Conservation (phyloP, 176 grass and related monocot species). For the Zoysia japonica region DNA sequence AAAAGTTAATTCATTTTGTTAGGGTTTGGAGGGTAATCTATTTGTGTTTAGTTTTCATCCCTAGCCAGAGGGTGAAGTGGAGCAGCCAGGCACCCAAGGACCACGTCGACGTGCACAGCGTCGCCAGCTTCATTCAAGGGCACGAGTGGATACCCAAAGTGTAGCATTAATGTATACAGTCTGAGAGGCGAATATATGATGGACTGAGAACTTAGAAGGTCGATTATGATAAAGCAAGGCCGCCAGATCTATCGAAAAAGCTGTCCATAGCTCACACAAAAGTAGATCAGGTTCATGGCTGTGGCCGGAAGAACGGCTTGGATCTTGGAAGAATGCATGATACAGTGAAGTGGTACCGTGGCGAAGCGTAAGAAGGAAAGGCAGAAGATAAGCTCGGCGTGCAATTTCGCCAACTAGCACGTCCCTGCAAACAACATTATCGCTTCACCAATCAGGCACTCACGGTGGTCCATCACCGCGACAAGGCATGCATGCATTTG, state of each 20-base stretch:
- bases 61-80: slow-evolving; percentile 57
- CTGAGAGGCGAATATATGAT: not conserved
- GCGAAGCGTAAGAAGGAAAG: not conserved
- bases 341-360: too few species aligned
- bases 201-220: too few species aligned
- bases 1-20: too few species aligned
- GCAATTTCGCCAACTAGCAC: slow-evolving; percentile 17
- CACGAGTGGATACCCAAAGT: slow-evolving; percentile 73
- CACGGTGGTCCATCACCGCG: slow-evolving; percentile 17
- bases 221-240: not conserved
- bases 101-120: slow-evolving; percentile 67
- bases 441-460: not conserved
- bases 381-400: slow-evolving; percentile 11
- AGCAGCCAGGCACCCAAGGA: slow-evolving; percentile 73
- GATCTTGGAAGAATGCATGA: not conserved
- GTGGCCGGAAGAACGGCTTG: not conserved
- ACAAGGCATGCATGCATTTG: not conserved
- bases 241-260: not conserved
- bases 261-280: not conserved
- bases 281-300: not conserved
- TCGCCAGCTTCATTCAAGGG: slow-evolving; percentile 81
- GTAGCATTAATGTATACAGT: too few species aligned
- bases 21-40: too few species aligned
- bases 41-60: too few species aligned
- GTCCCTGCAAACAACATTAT: slow-evolving; percentile 21